Evolutionary conservation across 305 asterid species (phyloP).

Genomic region (Fraxinus dipetala): DNA sequence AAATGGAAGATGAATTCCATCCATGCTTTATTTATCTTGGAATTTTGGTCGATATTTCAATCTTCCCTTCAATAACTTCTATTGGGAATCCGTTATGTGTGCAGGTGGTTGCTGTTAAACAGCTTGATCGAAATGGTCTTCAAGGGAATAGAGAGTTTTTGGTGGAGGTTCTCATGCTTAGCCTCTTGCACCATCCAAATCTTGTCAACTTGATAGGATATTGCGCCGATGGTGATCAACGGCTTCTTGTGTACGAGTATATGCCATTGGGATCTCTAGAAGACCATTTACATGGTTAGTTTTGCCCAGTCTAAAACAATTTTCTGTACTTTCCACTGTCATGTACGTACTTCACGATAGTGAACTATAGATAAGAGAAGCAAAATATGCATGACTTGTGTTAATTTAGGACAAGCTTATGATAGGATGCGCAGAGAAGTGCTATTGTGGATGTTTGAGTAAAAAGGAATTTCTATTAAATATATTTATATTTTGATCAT

Average conservation of each 20-base stretch:
- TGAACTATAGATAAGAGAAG: background rate
- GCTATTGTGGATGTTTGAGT: background rate
- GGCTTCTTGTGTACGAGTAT: conserved; percentile 80
- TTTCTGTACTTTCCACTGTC: background rate
- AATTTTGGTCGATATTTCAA: background rate
- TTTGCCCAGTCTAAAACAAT: background rate
- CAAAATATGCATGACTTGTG: background rate
- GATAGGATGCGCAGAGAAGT: background rate
- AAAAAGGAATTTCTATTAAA: background rate
- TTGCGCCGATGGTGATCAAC: conserved; percentile 95
- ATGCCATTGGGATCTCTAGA: conserved; percentile 92
- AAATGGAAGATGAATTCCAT: background rate
- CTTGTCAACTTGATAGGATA: conserved; percentile 90
- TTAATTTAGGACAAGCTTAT: background rate
- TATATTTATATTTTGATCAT: background rate
- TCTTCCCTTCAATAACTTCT: conserved; percentile 7
- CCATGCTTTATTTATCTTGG: background rate
- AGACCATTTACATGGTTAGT: conserved; percentile 90
- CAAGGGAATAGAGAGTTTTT: conserved; percentile 86
- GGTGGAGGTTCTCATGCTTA: conserved; percentile 97
- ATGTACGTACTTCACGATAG: background rate
- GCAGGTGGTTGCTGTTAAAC: conserved; percentile 88
- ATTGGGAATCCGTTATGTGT: conserved; percentile 23
- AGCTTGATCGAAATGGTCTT: conserved; percentile 83
- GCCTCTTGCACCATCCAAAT: conserved; percentile 78